Conservation (phyloP, 148 eudicot genomes). For the Silene latifolia region DNA sequence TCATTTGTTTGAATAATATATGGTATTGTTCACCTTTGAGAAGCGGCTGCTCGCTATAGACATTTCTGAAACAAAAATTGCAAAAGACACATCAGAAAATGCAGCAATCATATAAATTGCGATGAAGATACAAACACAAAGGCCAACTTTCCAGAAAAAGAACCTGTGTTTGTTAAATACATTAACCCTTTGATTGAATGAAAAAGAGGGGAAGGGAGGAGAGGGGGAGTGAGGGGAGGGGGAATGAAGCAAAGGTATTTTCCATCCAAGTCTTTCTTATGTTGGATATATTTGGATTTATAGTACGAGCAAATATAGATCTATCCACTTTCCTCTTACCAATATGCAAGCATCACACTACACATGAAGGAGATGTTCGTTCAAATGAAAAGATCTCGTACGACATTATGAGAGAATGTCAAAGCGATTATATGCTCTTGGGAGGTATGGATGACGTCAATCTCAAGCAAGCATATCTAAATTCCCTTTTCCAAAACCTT, state of each 20-base stretch:
- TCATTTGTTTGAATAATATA: not conserved
- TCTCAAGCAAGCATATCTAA: no score
- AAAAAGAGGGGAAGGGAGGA: not conserved
- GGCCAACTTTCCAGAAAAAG: not conserved
- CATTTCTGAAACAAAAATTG: constrained; percentile 30
- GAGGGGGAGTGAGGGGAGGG: not conserved
- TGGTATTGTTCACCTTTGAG: constrained; percentile 25
- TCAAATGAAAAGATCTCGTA: no score
- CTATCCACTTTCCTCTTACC: not conserved
- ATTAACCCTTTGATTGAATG: not conserved
- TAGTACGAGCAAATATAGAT: not conserved
- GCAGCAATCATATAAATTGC: not conserved
- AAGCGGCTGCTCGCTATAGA: constrained; percentile 32
- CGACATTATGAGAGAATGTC: no score
- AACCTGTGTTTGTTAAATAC: not conserved
- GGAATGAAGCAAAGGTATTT: not conserved
- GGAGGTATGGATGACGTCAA: no score
- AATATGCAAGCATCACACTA: not conserved
- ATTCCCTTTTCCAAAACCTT: no score
- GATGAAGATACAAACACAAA: constrained; percentile 1
- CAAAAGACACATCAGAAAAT: constrained; percentile 17
- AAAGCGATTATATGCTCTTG: no score
- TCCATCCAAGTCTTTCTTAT: not conserved
- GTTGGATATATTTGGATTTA: not conserved
- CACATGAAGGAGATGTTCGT: no score